A percentile compares a stretch with the other conserved stretches of the same genome.
phyloP scores from a whole-genome alignment of 306 rosid species.

The Luffa acutangula region DNA sequence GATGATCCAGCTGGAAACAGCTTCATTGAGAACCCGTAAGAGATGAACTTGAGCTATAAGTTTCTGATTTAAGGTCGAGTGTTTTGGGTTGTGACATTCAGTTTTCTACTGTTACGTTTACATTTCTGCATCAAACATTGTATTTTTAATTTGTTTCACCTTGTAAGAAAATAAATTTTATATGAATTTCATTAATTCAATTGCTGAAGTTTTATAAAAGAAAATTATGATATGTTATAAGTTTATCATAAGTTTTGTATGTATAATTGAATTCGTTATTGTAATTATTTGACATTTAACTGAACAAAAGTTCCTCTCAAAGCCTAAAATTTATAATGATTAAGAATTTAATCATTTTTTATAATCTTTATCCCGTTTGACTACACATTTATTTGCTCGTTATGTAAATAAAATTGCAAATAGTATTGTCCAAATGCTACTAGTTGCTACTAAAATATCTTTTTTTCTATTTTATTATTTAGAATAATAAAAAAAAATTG shows the following conservation, averaged over 20 bases:
- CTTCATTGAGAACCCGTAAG: conserved; percentile 94
- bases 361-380: background rate
- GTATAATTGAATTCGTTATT: background rate
- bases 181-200: background rate
- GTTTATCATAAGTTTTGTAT: background rate
- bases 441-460: background rate
- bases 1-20: conserved; percentile 99
- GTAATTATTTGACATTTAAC: background rate
- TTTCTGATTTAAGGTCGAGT: background rate
- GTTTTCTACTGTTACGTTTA: background rate
- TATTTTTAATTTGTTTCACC: background rate
- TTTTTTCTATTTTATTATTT: background rate
- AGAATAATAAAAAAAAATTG: background rate
- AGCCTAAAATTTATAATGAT: background rate
- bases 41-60: background rate
- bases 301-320: background rate
- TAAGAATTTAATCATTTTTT: background rate
- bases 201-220: background rate
- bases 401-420: background rate
- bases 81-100: background rate
- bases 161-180: background rate
- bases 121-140: background rate
- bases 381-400: background rate
- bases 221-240: background rate
- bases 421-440: background rate